Conservation (phyloP, 192 early-diverging fungal species). For the Coemansia sp. region DNA sequence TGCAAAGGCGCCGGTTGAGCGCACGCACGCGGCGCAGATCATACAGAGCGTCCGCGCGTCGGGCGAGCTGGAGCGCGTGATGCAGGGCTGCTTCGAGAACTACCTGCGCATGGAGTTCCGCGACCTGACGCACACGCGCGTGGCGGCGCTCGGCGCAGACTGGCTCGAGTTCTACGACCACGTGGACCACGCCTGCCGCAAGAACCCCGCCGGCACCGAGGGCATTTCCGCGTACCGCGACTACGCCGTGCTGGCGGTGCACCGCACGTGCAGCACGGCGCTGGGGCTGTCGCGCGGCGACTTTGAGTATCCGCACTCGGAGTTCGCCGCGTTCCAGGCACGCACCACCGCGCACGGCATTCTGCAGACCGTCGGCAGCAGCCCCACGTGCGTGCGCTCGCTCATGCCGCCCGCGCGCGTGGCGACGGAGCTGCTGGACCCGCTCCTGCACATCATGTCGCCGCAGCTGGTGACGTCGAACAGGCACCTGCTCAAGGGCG, state of each 20-base stretch:
- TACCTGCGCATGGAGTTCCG: slow-evolving; percentile 79
- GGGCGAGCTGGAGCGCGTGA: slow-evolving; percentile 85
- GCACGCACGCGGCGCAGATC: slow-evolving; percentile 35
- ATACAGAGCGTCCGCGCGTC: slow-evolving; percentile 47
- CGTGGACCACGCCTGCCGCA: slow-evolving; percentile 45
- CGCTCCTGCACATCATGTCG: slow-evolving; percentile 73
- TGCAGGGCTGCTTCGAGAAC: slow-evolving; percentile 92
- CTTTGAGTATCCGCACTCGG: slow-evolving; percentile 71
- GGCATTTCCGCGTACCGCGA: slow-evolving; percentile 65
- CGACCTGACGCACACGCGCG: slow-evolving; percentile 66
- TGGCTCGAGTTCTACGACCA: slow-evolving; percentile 85
- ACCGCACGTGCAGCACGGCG: slow-evolving; percentile 77
- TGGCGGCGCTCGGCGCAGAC: slow-evolving; percentile 61
- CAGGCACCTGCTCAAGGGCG: slow-evolving; percentile 41
- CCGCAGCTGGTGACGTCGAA: slow-evolving; percentile 71
- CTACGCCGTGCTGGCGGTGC: slow-evolving; percentile 71
- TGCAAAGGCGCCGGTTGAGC: slow-evolving; percentile 2
- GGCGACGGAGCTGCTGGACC: slow-evolving; percentile 61
- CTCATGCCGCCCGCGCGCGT: slow-evolving; percentile 48
- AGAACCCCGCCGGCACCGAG: slow-evolving; percentile 35
- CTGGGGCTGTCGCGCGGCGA: slow-evolving; percentile 54
- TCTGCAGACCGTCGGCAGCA: slow-evolving; percentile 41
- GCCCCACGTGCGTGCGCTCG: slow-evolving; percentile 50
- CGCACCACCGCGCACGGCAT: slow-evolving; percentile 59
- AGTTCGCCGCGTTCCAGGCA: slow-evolving; percentile 63